Base-by-base conservation (phyloP, 495 filamentous ascomycete genomes). In the Cercophora scortea region DNA sequence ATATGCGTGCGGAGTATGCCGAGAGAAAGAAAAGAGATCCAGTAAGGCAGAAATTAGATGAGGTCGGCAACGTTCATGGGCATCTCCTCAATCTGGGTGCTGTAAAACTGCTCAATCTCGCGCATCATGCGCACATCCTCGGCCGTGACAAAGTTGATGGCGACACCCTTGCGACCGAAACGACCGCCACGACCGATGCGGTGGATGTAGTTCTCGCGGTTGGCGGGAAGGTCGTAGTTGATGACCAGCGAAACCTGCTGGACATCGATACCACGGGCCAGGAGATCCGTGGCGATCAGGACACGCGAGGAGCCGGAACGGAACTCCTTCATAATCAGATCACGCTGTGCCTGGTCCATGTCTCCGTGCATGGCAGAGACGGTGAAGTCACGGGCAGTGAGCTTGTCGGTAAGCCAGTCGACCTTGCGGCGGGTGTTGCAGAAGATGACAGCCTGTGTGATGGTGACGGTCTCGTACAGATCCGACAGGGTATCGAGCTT, bases 151-250 rank as follows among this genome's bases (percentile, higher is more conserved):
- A 99, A 99, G 76, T 99, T 99, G 79, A 99, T 99, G 9, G 93
- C 93, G 59, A 99, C 93, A 79, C 93, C 93, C 77, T 99, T 99
- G 45, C 93, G 81, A 56, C 93, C 93, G 71, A 99, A 99, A 59
- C 93, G 85, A 64, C 93, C 93, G 68, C 87, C 87, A 66, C 93
- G 85, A 69, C 93, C 93, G 62, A 99, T 99, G 58, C 93, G 83
- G 71, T 99, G 93, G 68, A 99, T 97, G 71, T 99, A 99, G 74
- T 99, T 99, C 73, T 99, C 93, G 81, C 93, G 91, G 75, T 99
- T 99, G 65, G 86, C 90, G 34, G 93, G 93, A 35, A 99, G 78
- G 64, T 99, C 93, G 71, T 99, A 99, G 73, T 99, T 99, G 75
- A 99, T 99, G 53, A 99, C 93, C 52, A 99, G 76, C n/a, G 89